Evolutionary conservation across 441 rosid genomes (phyloP), one percentile per base, ranked within the genome.

Genomic region (Pelargonium fulgidum): DNA sequence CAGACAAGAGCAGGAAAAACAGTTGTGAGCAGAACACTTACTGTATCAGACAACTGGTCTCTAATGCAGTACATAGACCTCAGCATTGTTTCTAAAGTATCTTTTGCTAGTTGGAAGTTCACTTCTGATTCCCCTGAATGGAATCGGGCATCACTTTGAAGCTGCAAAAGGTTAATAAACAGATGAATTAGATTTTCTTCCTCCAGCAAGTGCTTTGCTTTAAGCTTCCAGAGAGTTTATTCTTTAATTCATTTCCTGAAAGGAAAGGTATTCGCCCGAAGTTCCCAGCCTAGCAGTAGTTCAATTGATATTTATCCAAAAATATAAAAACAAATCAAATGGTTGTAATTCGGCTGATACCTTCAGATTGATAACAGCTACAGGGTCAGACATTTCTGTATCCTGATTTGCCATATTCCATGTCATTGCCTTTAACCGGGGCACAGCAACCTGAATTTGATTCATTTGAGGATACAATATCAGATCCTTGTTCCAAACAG

Each of bases 311-410:
- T 12, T 14, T 11, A 8, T 62, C 62, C n/a, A 50, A 16, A 64
- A 63, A n/a, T 17, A 24, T 50, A 19, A 48, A 0, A 44, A 19
- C 33, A 45, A 16, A 7, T 42, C 16, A 64, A 74, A 61, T 33
- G 10, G 11, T 3, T 29, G n/a, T 0, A 26, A 0, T 26, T 26
- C 33, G 22, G 44, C 14, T 3, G 52, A 58, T 75, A 87, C 90
- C 86, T 83, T 79, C 85, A 84, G 74, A 67, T 79, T 83, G 69
- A 86, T 78, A 36, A 83, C 76, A 73, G 89, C 88, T 65, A 77
- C 71, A 1, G 88, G 85, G 12, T 80, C 82, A 0, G 67, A 22
- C 22, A 41, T 67, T 61, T 80, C 79, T 2, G 45, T 9, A 7
- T 75, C 79, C 70, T 70, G 81, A 64, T 73, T 72, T 1, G 71